Evolutionary conservation across 1,139 yeast genomes (phyloP).

Genomic region (Geotrichum citri-aurantii): DNA sequence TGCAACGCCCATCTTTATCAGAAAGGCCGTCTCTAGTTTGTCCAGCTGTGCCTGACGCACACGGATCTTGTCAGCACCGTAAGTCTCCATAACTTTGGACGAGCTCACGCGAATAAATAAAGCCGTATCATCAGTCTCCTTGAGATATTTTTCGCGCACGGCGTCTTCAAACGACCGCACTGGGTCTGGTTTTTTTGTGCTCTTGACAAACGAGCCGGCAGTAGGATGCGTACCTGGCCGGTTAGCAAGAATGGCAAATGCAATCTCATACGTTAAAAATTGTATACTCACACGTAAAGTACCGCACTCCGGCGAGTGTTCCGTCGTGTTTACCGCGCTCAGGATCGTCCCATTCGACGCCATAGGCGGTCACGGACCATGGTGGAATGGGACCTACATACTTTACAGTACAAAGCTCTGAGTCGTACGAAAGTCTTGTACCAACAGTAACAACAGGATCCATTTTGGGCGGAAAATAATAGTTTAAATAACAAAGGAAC

Average conservation of each 20-base stretch:
- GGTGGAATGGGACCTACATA: conserved; percentile 54
- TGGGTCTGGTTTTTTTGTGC: conserved; percentile 34
- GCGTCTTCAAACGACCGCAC: conserved; percentile 45
- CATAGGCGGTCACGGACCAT: conserved; percentile 64
- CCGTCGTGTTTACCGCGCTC: conserved; percentile 58
- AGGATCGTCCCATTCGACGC: conserved; percentile 81
- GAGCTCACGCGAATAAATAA: conserved; percentile 33
- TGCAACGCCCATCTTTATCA: conserved; percentile 8
- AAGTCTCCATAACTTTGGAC: conserved; percentile 51
- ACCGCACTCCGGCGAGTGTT: conserved; percentile 39
- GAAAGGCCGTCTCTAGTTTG: conserved; percentile 38
- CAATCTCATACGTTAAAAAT: not conserved
- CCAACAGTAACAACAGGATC: conserved; percentile 27
- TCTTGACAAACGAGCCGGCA: conserved; percentile 67
- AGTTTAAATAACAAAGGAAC: no score
- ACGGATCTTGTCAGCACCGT: conserved; percentile 58
- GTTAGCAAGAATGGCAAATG: not conserved
- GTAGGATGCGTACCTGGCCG: conserved; percentile 21
- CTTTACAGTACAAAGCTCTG: conserved; percentile 56
- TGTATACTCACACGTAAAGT: conserved; percentile 38
- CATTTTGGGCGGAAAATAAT: not conserved
- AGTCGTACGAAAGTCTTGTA: conserved; percentile 45
- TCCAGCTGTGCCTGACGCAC: conserved; percentile 44
- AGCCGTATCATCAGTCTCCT: conserved; percentile 27
- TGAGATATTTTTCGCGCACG: conserved; percentile 45